phyloP scores from a whole-genome alignment of 108 stramenopile genomes.

The Schizochytrium sp. region DNA sequence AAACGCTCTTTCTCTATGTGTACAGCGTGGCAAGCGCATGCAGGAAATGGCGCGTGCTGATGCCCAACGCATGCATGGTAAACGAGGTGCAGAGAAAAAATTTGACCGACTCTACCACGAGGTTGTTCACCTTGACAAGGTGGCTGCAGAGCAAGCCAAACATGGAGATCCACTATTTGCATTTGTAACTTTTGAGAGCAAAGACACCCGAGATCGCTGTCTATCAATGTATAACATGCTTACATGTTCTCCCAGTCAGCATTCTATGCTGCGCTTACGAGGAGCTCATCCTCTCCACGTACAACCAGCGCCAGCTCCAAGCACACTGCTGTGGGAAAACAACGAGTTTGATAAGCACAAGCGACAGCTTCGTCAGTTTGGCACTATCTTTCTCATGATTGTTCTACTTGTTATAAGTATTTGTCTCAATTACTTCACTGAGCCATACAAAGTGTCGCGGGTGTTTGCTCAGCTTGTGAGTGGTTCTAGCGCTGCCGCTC shows the following conservation, averaged over 20 bases:
- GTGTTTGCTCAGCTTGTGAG: background rate
- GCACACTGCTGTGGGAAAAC: constrained; percentile 51
- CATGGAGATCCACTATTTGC: constrained; percentile 35
- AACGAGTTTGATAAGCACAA: background rate
- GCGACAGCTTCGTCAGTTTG: constrained; percentile 10
- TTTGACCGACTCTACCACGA: background rate
- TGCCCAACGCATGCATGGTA: background rate
- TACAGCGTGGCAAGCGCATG: background rate
- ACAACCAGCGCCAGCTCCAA: background rate
- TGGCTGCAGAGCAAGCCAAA: background rate
- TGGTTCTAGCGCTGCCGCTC: background rate
- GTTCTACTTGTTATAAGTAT: background rate
- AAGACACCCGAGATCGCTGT: background rate
- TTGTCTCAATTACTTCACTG: constrained; percentile 51
- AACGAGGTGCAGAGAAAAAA: background rate
- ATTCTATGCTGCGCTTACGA: background rate
- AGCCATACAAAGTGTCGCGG: constrained; percentile 29
- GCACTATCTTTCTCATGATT: constrained; percentile 38
- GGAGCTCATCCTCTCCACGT: background rate
- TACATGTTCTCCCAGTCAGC: background rate
- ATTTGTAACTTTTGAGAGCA: constrained; percentile 14
- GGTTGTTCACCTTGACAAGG: constrained; percentile 21
- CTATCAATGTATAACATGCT: constrained; percentile 3
- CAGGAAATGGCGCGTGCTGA: constrained; percentile 49
- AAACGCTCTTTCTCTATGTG: constrained; percentile 44